Percentiles rank a stretch among this genome's conserved stretches.
Conservation (phyloP, 108 stramenopile genomes). For the Fistulifera pelliculosa region DNA sequence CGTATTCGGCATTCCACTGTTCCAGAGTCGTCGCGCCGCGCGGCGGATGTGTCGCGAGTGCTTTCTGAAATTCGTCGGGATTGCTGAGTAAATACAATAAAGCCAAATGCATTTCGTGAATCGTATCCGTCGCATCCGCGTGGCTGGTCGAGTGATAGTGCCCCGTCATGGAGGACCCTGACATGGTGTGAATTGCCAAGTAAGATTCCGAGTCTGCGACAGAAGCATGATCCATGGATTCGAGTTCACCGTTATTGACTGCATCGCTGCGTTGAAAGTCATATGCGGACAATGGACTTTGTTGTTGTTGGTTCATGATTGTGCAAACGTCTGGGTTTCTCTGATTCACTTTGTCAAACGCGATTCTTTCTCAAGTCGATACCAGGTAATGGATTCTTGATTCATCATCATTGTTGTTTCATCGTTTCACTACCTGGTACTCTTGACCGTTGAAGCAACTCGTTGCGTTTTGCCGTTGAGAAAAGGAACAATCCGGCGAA, state of each 20-base stretch:
- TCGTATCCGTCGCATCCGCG: slow-evolving; percentile 55
- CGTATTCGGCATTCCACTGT: slow-evolving; percentile 65
- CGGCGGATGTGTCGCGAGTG: slow-evolving; percentile 32
- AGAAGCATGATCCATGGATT: slow-evolving; percentile 14
- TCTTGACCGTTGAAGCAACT: too few species aligned
- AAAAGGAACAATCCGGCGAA: too few species aligned
- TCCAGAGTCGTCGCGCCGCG: slow-evolving; percentile 41
- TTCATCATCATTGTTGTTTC: too few species aligned
- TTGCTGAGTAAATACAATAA: slow-evolving; percentile 59
- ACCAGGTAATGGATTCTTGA: too few species aligned
- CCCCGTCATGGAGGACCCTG: slow-evolving; percentile 19
- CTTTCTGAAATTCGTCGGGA: slow-evolving; percentile 71
- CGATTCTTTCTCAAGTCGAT: too few species aligned
- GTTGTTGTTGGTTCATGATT: too few species aligned
- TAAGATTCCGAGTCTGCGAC: slow-evolving; percentile 11
- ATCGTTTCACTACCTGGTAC: too few species aligned
- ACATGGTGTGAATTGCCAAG: slow-evolving; percentile 1
- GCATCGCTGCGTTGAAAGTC: too few species aligned
- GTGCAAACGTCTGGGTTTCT: too few species aligned
- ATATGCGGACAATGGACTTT: too few species aligned
- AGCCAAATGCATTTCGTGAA: slow-evolving; percentile 65
- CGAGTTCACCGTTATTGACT: not conserved
- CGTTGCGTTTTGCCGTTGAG: too few species aligned
- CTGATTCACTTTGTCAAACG: too few species aligned
- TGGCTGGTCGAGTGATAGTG: slow-evolving; percentile 6